Conservation (phyloP, 495 filamentous ascomycete genomes). For the Annulohypoxylon stygium region DNA sequence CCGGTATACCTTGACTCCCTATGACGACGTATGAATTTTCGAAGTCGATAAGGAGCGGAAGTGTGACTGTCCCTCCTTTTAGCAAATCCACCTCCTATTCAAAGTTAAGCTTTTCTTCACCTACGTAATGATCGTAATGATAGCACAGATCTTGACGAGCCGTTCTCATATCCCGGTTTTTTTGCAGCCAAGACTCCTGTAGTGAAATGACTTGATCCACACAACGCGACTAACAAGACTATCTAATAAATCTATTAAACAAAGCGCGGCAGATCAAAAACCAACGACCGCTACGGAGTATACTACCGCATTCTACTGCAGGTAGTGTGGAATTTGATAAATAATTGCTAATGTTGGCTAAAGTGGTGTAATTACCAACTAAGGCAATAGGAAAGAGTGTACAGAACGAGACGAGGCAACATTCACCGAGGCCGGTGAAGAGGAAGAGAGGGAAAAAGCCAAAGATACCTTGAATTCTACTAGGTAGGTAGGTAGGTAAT, state of each 20-base stretch:
- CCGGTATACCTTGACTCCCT: conserved; percentile 13
- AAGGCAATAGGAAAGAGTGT: conserved; percentile 8
- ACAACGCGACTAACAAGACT: conserved; percentile 10
- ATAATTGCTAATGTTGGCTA: not conserved
- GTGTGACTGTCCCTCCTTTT: conserved; percentile 36
- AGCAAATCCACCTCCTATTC: conserved; percentile 15
- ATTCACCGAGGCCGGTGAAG: conserved; percentile 3
- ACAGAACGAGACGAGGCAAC: conserved; percentile 13
- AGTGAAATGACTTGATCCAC: conserved; percentile 12
- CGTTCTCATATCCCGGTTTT: conserved; percentile 21
- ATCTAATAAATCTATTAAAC: conserved; percentile 19
- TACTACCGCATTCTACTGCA: conserved; percentile 7
- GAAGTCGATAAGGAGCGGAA: conserved; percentile 6
- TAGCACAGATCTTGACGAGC: conserved; percentile 10
- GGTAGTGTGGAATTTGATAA: not conserved
- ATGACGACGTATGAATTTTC: conserved; percentile 11
- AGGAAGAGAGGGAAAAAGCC: not conserved
- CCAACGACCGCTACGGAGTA: not conserved
- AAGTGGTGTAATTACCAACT: not conserved
- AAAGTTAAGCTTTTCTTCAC: conserved; percentile 14
- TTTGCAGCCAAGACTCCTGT: conserved; percentile 6
- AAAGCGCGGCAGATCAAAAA: conserved; percentile 12
- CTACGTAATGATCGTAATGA: conserved; percentile 27
- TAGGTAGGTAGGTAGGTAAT: not conserved
- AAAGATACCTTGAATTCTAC: not conserved